Evolutionary conservation across 192 early-diverging fungal species (phyloP).

Genomic region (Gamsiella multidivaricata): DNA sequence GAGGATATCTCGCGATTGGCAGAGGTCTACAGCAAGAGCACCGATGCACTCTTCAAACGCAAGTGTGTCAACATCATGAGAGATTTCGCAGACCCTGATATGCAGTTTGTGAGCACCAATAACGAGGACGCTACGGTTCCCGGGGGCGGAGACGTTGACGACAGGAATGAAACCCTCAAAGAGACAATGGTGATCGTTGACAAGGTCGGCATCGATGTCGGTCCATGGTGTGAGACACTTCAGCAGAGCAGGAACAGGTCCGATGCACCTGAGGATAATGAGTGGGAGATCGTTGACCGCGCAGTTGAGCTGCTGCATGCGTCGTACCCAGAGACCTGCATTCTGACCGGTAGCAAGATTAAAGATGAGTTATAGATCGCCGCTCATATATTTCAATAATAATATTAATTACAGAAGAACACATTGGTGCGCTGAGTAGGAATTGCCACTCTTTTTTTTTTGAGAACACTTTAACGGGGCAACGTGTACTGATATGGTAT

Average conservation of each 20-base stretch:
- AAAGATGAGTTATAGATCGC: slow-evolving; percentile 29
- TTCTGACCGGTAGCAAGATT: neutral
- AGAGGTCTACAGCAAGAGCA: slow-evolving; percentile 14
- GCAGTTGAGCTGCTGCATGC: slow-evolving; percentile 36
- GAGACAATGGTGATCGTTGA: neutral
- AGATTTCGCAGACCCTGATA: slow-evolving; percentile 45
- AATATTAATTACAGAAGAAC: neutral
- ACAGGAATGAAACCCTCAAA: neutral
- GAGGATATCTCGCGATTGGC: slow-evolving; percentile 27
- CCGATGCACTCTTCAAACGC: slow-evolving; percentile 13
- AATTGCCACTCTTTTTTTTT: neutral
- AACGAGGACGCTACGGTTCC: too few relatives aligned
- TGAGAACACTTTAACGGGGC: neutral
- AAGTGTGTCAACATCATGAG: slow-evolving; percentile 39
- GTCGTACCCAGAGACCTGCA: slow-evolving; percentile 37
- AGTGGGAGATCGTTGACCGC: slow-evolving; percentile 29
- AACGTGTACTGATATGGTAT: neutral
- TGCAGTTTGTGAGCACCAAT: slow-evolving; percentile 27
- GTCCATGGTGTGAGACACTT: slow-evolving; percentile 48
- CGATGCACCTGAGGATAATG: slow-evolving; percentile 5
- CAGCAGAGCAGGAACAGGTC: slow-evolving; percentile 3
- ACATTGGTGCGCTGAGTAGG: too few relatives aligned
- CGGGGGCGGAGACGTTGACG: neutral
- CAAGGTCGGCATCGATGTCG: slow-evolving; percentile 12
- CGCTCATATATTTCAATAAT: neutral